phyloP scores from a whole-genome alignment of 2,329 filamentous ascomycete genomes.

The Ophiostoma pallidulum region DNA sequence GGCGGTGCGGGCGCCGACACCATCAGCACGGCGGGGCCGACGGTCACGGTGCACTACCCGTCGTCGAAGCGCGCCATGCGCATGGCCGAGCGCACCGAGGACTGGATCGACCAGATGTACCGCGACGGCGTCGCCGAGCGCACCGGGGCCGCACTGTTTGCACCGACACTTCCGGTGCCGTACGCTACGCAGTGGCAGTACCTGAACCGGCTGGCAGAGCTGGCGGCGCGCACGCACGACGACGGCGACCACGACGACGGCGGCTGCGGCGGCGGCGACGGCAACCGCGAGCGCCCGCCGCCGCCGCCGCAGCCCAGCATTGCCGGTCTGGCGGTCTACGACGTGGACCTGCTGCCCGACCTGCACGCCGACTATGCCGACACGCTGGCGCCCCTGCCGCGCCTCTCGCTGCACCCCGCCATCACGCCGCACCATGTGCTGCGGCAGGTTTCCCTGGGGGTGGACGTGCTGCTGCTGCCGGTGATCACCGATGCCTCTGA shows the following conservation, averaged over 20 bases:
- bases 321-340: slow-evolving; percentile 69
- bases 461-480: slow-evolving; percentile 70
- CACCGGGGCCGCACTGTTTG: slow-evolving; percentile 40
- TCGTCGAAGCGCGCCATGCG: slow-evolving; percentile 65
- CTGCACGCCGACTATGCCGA: slow-evolving; percentile 45
- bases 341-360: slow-evolving; percentile 57
- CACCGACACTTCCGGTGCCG: slow-evolving; percentile 65
- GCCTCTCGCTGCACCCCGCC: slow-evolving; percentile 63
- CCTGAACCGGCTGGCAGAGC: slow-evolving; percentile 56
- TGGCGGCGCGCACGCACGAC: too few relatives aligned
- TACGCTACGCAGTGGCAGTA: slow-evolving; percentile 72
- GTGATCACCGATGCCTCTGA: slow-evolving; percentile 61
- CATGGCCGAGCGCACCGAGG: slow-evolving; percentile 79
- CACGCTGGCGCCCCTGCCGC: slow-evolving; percentile 53
- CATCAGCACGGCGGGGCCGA: neutral
- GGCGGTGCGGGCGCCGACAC: slow-evolving; percentile 22
- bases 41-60: slow-evolving; percentile 19
- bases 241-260: neutral
- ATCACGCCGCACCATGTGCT: slow-evolving; percentile 68
- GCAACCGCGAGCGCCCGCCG: too few relatives aligned
- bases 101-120: slow-evolving; percentile 66
- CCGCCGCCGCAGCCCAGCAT: slow-evolving; percentile 36
- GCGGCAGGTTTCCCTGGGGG: slow-evolving; percentile 62
- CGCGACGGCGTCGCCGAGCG: slow-evolving; percentile 26
- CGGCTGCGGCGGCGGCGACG: slow-evolving; percentile 40